Percentiles rank a stretch among this genome's conserved stretches.
Conservation (phyloP, 164 flowering plant genomes). For the Piper longum region DNA sequence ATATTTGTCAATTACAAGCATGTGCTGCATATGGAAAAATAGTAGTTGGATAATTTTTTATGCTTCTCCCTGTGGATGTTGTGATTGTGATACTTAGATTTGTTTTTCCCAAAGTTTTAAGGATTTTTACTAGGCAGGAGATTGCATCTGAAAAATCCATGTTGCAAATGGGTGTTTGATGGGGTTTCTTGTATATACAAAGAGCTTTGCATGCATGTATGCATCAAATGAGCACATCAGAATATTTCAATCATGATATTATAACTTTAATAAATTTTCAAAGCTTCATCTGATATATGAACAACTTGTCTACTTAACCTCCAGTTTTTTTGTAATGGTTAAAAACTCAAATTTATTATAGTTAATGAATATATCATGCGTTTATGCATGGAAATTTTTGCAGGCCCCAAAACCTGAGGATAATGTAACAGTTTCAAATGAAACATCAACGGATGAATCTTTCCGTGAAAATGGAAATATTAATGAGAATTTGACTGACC, state of each 20-base stretch:
- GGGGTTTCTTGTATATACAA: neutral
- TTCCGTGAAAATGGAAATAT: slow-evolving; percentile 5
- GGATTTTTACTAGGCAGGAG: no score
- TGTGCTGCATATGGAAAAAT: no score
- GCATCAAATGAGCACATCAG: neutral
- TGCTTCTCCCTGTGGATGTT: no score
- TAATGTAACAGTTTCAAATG: slow-evolving; percentile 4
- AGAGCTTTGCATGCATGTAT: neutral
- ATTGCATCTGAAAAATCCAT: no score
- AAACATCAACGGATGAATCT: slow-evolving; percentile 7
- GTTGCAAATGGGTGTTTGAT: no score
- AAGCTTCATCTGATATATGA: neutral
- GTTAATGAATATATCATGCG: neutral
- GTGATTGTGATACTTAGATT: no score
- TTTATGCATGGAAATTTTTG: slow-evolving; percentile 1
- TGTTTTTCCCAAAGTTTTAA: no score
- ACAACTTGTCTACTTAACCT: neutral
- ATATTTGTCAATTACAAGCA: no score
- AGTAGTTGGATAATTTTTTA: no score
- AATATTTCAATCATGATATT: neutral
- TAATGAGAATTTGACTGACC: slow-evolving; percentile 11
- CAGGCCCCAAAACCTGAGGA: slow-evolving; percentile 22
- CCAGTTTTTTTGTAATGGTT: neutral
- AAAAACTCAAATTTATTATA: no score
- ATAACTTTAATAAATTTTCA: neutral